These are phyloP conservation scores for Irpex lacteus DNA, from an alignment of 1,284 basidiomycete genomes.

Conservation along the genomic window DNA sequence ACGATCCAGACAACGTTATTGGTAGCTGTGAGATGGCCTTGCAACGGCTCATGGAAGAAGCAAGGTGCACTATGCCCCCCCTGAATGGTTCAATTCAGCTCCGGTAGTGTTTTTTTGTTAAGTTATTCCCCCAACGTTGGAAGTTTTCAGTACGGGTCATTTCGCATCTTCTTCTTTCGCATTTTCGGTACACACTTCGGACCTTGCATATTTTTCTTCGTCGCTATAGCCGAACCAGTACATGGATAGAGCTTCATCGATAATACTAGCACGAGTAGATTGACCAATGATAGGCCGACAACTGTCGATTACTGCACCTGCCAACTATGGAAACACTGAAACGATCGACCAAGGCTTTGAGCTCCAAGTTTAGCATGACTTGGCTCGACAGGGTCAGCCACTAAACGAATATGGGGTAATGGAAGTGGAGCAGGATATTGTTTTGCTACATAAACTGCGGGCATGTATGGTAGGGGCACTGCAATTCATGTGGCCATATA, in stretches of 20 bases:
- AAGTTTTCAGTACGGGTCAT: no score
- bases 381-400: background rate
- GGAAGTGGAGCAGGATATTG: no score
- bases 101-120: background rate
- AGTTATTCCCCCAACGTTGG: background rate
- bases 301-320: background rate
- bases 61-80: background rate
- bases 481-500: background rate
- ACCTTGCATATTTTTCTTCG: no score
- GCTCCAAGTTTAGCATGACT: background rate
- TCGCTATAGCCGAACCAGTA: no score
- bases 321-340: background rate
- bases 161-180: no score
- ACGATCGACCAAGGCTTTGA: background rate
- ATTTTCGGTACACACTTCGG: no score
- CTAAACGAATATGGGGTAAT: background rate
- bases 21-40: background rate
- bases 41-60: background rate
- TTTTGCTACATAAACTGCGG: no score
- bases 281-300: background rate
- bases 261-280: background rate
- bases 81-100: background rate
- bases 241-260: no score
- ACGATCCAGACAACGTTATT: background rate
- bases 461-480: background rate